A percentile compares a stretch with the other conserved stretches of the same genome.
These are phyloP conservation scores for Amanita jacksonii DNA, from an alignment of 768 basidiomycete genomes.

Conservation along the genomic window DNA sequence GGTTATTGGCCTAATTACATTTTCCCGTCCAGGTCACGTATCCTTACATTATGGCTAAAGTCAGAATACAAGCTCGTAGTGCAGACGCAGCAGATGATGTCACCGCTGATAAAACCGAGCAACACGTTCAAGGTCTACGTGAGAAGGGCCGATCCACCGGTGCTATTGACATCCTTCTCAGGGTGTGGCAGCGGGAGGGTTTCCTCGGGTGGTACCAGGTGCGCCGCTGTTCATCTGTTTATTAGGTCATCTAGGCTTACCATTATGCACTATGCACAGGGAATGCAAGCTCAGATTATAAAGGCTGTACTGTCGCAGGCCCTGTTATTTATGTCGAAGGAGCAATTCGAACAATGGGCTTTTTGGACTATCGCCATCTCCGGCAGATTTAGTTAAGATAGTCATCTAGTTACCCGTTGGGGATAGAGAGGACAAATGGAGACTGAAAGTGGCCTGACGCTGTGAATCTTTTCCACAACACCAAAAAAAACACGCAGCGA, in stretches of 20 bases:
- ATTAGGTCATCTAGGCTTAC: neutral
- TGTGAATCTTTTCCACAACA: too few relatives aligned
- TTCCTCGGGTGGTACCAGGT: slow-evolving; percentile 95
- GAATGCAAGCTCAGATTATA: slow-evolving; percentile 92
- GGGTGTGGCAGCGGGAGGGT: slow-evolving; percentile 71
- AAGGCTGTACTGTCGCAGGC: slow-evolving; percentile 97
- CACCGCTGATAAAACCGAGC: slow-evolving; percentile 27
- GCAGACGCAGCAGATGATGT: slow-evolving; percentile 47
- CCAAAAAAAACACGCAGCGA: neutral
- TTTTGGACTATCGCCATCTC: slow-evolving; percentile 56
- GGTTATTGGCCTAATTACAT: slow-evolving; percentile 4
- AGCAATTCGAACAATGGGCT: slow-evolving; percentile 90
- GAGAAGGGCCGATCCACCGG: slow-evolving; percentile 46
- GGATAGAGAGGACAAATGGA: neutral
- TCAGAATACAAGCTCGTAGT: slow-evolving; percentile 83
- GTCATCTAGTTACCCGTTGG: slow-evolving; percentile 6
- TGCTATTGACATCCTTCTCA: slow-evolving; percentile 65
- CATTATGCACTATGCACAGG: too few relatives aligned
- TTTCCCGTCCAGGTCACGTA: slow-evolving; percentile 84
- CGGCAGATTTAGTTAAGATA: slow-evolving; percentile 25
- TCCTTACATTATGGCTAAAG: slow-evolving; percentile 95
- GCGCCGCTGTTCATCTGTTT: slow-evolving; percentile 15
- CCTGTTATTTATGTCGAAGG: slow-evolving; percentile 93
- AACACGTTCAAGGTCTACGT: slow-evolving; percentile 32
- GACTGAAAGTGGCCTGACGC: too few relatives aligned